A percentile compares a stretch with the other conserved stretches of the same genome.
These are phyloP conservation scores for Globisporangium apiculatum DNA, from an alignment of 352 stramenopile species.

Conservation along the genomic window DNA sequence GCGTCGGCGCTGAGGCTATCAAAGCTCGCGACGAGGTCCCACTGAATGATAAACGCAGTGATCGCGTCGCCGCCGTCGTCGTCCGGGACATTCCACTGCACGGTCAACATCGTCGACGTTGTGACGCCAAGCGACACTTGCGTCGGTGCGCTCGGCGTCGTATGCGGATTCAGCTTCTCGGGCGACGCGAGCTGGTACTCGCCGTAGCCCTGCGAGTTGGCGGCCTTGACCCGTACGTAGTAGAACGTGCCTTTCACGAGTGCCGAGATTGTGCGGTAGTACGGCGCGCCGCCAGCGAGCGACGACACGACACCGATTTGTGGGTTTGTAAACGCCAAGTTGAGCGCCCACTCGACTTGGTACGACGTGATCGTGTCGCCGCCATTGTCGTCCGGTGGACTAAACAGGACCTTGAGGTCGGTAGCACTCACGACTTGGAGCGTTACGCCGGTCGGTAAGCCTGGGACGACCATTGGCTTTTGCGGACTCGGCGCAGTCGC, in stretches of 20 bases:
- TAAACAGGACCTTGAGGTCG: constrained; percentile 88
- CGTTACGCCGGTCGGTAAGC: constrained; percentile 60
- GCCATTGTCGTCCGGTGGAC: constrained; percentile 72
- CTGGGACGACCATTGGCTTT: constrained; percentile 78
- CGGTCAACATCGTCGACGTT: constrained; percentile 88
- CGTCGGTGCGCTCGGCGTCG: constrained; percentile 81
- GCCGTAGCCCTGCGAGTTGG: constrained; percentile 69
- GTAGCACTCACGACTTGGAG: constrained; percentile 69
- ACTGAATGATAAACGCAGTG: constrained; percentile 89
- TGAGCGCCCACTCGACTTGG: constrained; percentile 88
- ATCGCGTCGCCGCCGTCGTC: constrained; percentile 89
- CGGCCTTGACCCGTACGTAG: constrained; percentile 63
- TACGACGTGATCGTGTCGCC: constrained; percentile 88
- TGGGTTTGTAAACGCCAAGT: constrained; percentile 57
- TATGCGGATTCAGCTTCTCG: constrained; percentile 87
- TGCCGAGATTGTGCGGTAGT: constrained; percentile 43
- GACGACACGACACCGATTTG: constrained; percentile 30
- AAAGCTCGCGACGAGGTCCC: constrained; percentile 87
- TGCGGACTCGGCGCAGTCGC: constrained; percentile 37
- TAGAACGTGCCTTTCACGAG: constrained; percentile 64
- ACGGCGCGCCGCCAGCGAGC: constrained; percentile 54
- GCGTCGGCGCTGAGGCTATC: constrained; percentile 62
- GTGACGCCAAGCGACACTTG: constrained; percentile 72
- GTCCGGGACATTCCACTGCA: constrained; percentile 75
- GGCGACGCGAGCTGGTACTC: constrained; percentile 84